Evolutionary conservation across 2,329 filamentous ascomycete species (phyloP), one percentile per base, ranked within the genome.

Genomic region (Alternaria burnsii): DNA sequence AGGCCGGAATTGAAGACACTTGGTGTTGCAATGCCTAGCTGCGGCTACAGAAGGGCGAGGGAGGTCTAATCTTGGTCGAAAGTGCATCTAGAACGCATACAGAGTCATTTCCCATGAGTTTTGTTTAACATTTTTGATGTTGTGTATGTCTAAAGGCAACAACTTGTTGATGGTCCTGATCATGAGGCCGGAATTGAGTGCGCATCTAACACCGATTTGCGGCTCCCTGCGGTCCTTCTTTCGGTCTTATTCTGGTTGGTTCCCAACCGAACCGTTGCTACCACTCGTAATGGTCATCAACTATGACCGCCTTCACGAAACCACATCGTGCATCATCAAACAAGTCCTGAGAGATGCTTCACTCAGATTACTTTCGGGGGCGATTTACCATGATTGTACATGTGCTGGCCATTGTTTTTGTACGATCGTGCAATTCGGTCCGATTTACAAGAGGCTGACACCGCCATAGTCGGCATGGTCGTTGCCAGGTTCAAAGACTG

Each of bases 191-290:
- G 54, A 57, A 43, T 48, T 22, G 18, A 26, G 52, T 22, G 56
- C 51, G 50, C 50, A 36, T 58, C 22, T 34, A 26, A 47, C 18
- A 18, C 30, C 46, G 46, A 52, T 40, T 28, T 59, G 53, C 57
- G 61, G 61, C 57, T 63, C 59, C 43, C 28, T 14, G 42, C 61
- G 65, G 52, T 22, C 34, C 42, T 56, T 42, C 14, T 1, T 28
- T 46, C 66, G 54, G 63, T 55, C 22, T 30, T 14, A 42, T 38
- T 36, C 20, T 65, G 59, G 65, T 66, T 68, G 63, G 65, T 28
- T 42, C 41, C 47, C 43, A 58, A 40, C 55, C 61, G 58, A 56
- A 43, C 48, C 24, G n/a, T 7, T 50, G 30, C 24, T 24, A 36
- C 30, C 20, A 38, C 32, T 50, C 32, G 32, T 50, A 34, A 50